These are phyloP conservation scores for Geranium brycei DNA, from an alignment of 345 rosid genomes.

Conservation along the genomic window DNA sequence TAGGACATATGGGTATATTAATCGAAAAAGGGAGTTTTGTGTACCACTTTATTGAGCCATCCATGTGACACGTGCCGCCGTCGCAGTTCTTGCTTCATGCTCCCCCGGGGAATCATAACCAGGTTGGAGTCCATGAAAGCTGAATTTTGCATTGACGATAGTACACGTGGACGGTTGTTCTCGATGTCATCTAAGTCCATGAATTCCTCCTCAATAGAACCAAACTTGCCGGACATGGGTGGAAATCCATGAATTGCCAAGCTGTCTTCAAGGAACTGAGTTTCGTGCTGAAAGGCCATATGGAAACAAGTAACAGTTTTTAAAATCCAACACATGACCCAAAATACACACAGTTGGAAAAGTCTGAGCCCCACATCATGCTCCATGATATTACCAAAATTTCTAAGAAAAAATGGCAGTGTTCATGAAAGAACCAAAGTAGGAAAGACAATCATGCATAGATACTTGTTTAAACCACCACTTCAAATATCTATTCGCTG, in stretches of 20 bases:
- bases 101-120: constrained; percentile 33
- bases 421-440: too few species aligned
- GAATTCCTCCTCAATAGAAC: constrained; percentile 75
- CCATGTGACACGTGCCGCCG: constrained; percentile 45
- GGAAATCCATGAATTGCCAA: constrained; percentile 53
- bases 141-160: constrained; percentile 33
- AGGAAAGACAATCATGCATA: neutral
- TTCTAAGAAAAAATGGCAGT: too few species aligned
- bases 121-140: constrained; percentile 34
- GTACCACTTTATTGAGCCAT: constrained; percentile 86
- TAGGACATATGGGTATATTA: constrained; percentile 1
- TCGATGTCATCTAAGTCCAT: constrained; percentile 79
- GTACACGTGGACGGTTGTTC: constrained; percentile 37
- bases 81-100: constrained; percentile 57
- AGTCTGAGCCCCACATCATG: neutral
- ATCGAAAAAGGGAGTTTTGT: constrained; percentile 2
- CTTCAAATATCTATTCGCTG: neutral
- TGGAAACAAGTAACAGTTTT: neutral
- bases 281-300: constrained; percentile 49
- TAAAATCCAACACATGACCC: too few species aligned
- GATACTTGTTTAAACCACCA: neutral
- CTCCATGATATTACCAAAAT: too few species aligned
- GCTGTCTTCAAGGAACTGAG: constrained; percentile 74
- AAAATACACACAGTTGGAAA: neutral
- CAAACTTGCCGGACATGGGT: constrained; percentile 52